Evolutionary conservation across 306 rosid genomes (phyloP), one percentile per base, ranked within the genome.

Genomic region (Cyamopsis tetragonoloba): DNA sequence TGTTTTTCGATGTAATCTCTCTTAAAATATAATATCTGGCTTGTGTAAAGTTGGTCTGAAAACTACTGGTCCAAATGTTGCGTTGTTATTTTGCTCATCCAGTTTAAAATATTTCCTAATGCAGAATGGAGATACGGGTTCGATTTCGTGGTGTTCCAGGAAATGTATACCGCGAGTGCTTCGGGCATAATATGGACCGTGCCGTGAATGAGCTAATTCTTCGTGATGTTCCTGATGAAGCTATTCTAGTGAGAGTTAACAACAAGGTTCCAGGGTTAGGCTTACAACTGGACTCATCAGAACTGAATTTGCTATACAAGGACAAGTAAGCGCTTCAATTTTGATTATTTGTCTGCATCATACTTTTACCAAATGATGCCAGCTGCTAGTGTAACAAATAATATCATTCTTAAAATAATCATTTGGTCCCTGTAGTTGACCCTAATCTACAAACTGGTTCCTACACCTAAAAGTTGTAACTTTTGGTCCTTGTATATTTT

Each of bases 41-140:
- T 43, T 64, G 10, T 42, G 35, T 68, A 69, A 47, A 50, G 31
- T 32, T 18, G 28, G 23, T 27, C 42, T 34, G 55, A 61, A 57
- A 56, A n/a, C 15, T 57, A 58, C 3, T n/a, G 48, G 58, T 20
- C 42, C 68, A 47, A 72, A 54, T 14, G 28, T 41, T 6, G 48
- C 37, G 7, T 38, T 14, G 26, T 62, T n/a, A n/a, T n/a, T n/a
- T 34, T 53, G 17, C 56, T 77, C 44, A 73, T 39, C 8, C 24
- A 56, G 59, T 8, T 63, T 61, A 41, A 12, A 37, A 60, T 47
- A 51, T 60, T 19, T 47, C 47, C 26, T 47, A 46, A 66, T 80
- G 92, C 92, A 92, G 98, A 62, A 89, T 89, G 84, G 98, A 92
- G 88, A 92, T 92, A 66, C 82, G 98, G 32, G 89, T 92, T 66